Evolutionary conservation across 2,329 filamentous ascomycete genomes (phyloP).

Genomic region (Microdochium paspali): DNA sequence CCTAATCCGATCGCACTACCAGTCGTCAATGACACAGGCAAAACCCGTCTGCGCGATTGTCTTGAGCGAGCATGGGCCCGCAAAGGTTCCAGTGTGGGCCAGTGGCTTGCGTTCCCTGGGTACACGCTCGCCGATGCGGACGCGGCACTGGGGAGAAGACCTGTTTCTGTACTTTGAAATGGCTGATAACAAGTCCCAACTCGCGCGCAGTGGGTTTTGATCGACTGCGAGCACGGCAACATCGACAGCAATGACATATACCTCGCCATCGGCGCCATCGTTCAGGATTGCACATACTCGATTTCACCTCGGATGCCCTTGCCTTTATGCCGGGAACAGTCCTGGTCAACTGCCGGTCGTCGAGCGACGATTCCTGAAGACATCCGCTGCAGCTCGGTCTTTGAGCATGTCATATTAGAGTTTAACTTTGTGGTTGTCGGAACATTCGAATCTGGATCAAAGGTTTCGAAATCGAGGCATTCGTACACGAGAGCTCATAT

Average conservation of each 20-base stretch:
- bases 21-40: neutral
- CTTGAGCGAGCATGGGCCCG: neutral
- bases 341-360: no score
- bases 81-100: constrained; percentile 1
- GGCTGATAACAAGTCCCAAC: neutral
- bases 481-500: no score
- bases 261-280: constrained; percentile 7
- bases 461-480: no score
- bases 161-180: neutral
- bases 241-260: constrained; percentile 13
- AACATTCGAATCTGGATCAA: no score
- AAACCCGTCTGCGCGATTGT: neutral
- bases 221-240: constrained; percentile 14
- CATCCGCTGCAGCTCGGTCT: no score
- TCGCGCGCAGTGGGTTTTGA: constrained; percentile 8
- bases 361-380: no score
- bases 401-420: no score
- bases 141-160: neutral
- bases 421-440: no score
- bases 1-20: neutral
- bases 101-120: constrained; percentile 1
- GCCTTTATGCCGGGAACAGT: no score
- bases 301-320: no score
- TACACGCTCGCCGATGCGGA: neutral
- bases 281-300: no score